Conservation (phyloP, 257 asterid species). For the Thymus quinquecostatus region DNA sequence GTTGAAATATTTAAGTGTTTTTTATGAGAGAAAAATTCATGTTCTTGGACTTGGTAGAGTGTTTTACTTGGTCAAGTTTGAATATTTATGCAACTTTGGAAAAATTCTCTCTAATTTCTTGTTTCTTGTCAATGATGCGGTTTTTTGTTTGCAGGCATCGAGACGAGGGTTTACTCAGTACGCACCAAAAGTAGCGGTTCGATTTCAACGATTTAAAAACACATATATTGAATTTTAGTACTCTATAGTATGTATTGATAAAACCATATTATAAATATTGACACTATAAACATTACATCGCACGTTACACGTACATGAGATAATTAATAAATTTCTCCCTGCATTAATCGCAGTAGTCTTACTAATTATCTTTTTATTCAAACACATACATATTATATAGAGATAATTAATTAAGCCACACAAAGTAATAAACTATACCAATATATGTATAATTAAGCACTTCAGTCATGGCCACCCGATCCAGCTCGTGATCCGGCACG, state of each 20-base stretch:
- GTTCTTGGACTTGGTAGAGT: not conserved
- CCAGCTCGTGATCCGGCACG: constrained; percentile 37
- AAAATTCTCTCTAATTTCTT: no score
- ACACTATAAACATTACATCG: no score
- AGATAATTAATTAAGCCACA: not conserved
- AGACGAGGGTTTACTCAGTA: no score
- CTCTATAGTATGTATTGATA: no score
- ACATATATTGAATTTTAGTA: no score
- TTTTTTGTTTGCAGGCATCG: no score
- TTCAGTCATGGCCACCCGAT: constrained; percentile 25
- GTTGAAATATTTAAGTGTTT: not conserved
- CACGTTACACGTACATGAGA: not conserved
- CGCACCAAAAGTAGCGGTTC: no score
- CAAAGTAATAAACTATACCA: not conserved
- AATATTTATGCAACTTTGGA: no score
- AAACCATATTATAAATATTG: no score
- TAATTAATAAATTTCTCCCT: not conserved
- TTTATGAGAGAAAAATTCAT: not conserved
- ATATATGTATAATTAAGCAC: not conserved
- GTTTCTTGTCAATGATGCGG: no score
- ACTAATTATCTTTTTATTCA: not conserved
- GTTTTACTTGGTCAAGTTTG: not conserved
- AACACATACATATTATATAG: not conserved
- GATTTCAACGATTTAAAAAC: no score
- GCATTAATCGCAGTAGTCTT: not conserved